These are phyloP conservation scores for Apiotrichum porosum DNA, from an alignment of 1,284 basidiomycete genomes.

Conservation along the genomic window DNA sequence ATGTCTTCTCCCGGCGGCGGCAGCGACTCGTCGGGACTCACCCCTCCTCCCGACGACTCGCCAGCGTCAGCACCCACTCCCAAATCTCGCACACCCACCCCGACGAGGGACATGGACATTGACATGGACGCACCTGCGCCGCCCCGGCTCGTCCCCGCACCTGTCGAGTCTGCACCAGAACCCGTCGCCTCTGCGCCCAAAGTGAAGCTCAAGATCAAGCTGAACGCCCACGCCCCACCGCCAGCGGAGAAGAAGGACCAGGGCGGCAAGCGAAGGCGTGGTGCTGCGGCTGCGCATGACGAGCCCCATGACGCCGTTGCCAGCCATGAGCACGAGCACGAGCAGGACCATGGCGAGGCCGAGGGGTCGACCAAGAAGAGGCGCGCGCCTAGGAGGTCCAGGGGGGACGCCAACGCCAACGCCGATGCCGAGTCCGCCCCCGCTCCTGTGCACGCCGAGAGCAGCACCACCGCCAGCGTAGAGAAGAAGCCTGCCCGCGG, in stretches of 20 bases:
- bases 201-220: constrained; percentile 6
- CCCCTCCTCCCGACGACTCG: not conserved
- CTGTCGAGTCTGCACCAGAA: not conserved
- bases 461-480: no score
- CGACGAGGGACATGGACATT: not conserved
- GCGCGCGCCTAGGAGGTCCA: not conserved
- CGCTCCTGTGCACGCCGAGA: no score
- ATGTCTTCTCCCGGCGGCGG: no score
- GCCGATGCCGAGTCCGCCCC: no score
- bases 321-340: not conserved
- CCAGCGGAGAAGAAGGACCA: not conserved
- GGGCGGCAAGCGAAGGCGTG: not conserved
- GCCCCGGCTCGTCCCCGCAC: not conserved
- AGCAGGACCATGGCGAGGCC: not conserved
- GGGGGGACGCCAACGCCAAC: not conserved
- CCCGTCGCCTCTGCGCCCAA: not conserved
- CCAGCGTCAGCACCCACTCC: not conserved
- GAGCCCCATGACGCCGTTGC: no score
- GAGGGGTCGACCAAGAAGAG: not conserved
- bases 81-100: not conserved
- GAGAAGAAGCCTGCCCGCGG: no score
- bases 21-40: constrained; percentile 1
- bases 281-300: no score
- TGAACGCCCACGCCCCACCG: not conserved
- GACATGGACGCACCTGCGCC: no score